Evolutionary conservation across 2,329 filamentous ascomycete genomes (phyloP).

Genomic region (Gnomoniopsis smithogilvyi): DNA sequence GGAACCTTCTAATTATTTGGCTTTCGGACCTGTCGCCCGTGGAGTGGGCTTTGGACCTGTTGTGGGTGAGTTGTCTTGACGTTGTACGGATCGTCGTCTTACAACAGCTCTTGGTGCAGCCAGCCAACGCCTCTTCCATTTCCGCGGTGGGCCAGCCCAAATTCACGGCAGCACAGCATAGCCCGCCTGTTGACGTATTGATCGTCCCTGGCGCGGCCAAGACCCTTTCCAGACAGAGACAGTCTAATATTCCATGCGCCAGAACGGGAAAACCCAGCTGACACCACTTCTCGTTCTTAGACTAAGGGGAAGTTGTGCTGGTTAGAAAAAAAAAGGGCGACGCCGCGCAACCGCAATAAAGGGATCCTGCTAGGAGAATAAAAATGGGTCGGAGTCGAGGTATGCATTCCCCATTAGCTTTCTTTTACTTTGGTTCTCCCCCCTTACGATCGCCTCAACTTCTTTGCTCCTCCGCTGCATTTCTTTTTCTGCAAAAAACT

Average conservation of each 20-base stretch:
- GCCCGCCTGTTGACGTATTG: slow-evolving; percentile 7
- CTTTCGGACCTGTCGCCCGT: background rate
- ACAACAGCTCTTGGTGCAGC: background rate
- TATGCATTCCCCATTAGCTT: slow-evolving; percentile 33
- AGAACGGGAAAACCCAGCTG: slow-evolving; percentile 8
- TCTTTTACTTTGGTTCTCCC: slow-evolving; percentile 9
- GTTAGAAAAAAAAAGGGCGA: slow-evolving; percentile 1
- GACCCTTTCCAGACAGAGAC: slow-evolving; percentile 17
- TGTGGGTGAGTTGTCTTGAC: slow-evolving; percentile 10
- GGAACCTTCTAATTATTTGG: background rate
- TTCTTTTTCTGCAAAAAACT: background rate
- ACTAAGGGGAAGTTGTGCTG: slow-evolving; percentile 7
- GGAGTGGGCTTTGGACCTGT: background rate
- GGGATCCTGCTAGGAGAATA: slow-evolving; percentile 16
- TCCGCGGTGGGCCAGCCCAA: background rate
- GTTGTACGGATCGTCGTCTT: slow-evolving; percentile 3
- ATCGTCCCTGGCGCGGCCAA: slow-evolving; percentile 15
- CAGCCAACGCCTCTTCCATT: background rate
- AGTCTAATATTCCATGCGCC: background rate
- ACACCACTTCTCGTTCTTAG: slow-evolving; percentile 10
- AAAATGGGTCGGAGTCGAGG: slow-evolving; percentile 55
- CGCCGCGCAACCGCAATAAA: slow-evolving; percentile 17
- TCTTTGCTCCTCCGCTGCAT: background rate
- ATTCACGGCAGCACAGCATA: slow-evolving; percentile 3
- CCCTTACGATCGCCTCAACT: background rate